Base-by-base conservation (phyloP, 805 yeast genomes). In the Hanseniaspora singularis region DNA sequence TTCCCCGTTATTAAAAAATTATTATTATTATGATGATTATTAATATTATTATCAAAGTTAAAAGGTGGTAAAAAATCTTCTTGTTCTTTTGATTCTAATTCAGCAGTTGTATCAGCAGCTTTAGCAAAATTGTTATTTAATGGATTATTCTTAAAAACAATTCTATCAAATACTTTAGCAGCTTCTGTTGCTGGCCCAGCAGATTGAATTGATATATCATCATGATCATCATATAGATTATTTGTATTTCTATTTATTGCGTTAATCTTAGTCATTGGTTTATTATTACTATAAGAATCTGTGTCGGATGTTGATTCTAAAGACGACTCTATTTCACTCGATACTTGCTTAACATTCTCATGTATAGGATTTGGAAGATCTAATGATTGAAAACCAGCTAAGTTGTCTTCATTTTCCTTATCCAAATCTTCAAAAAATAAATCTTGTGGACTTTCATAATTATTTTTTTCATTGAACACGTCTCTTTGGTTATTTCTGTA, bases 331-430 rank as follows among this genome's bases (percentile, higher is more conserved):
- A 18, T 14, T 16, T 44, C 47, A 19, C 47, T 43, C n/a, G 24
- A 15, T 10, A 44, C 32, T 18, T 44, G 37, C 14, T 30, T 31
- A 4, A 44, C 48, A 44, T 44, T 36, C 31, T 44, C 48, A 14
- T 44, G 48, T 22, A 44, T 26, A 2, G 48, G 48, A 6, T 44
- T 24, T 12, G 19, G 32, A 8, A 44, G 22, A 1, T 37, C 19
- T 22, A 37, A 11, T 18, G 15, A 16, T 14, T 31, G 15, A 24
- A 44, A 23, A n/a, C 19, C 48, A 10, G 12, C 19, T 20, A 14
- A 30, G 18, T 22, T 23, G 24, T 23, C 22, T 3, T n/a, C 19
- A 24, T 23, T 23, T 4, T 36, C 39, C 6, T 24, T 14, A n/a
- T n/a, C n/a, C 3, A 26, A n/a, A n/a, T 7, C 10, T 20, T 20